Evolutionary conservation across 2,329 filamentous ascomycete species (phyloP), one percentile per base, ranked within the genome.

Genomic region (Metarhizium robertsii): DNA sequence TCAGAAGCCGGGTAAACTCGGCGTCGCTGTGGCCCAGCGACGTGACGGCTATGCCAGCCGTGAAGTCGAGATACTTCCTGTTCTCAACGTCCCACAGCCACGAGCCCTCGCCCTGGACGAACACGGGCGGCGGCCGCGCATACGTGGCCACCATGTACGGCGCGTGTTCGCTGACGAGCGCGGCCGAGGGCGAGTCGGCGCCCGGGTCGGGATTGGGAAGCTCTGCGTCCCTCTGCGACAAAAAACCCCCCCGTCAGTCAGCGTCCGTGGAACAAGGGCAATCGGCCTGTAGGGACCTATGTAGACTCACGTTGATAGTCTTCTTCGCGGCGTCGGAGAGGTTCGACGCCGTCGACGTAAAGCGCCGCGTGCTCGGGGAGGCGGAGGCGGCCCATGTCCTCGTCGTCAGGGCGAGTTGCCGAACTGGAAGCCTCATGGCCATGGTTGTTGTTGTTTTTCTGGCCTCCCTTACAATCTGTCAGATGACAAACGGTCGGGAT

Each of bases 101-200:
- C 58, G 87, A 91, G 2, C 94, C 94, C 67, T 90, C 77, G 60
- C 92, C 94, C 69, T 86, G 88, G 57, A 91, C 84, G 71, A 99
- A 96, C 67, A 97, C 88, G 2, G 91, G 90, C 48, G 88, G 80
- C 51, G 94, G 92, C 30, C 94, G 89, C 53, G 90, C 85, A 72
- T 99, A 99, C 53, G 94, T 99, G 2, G 91, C 87, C 32, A 99
- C 88, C 92, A 99, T 97, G 73, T 85, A 97, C 3, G 88, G 87
- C 36, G 85, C 80, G 65, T 91, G 85, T 58, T 89, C 83, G 61
- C 83, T 79, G 61, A 96, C 83, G 57, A 96, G 80, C 34, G 84
- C 79, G 38, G 84, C 81, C 61, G 89, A 95, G 63, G 83, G 75
- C 1, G 90, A 94, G 70, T 90, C 86, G 50, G 81, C 65, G 14